Percentiles rank a stretch among this genome's conserved stretches.
These are phyloP conservation scores for Akanthomyces dipterigenus DNA, from an alignment of 2,329 filamentous ascomycete species.

Conservation along the genomic window DNA sequence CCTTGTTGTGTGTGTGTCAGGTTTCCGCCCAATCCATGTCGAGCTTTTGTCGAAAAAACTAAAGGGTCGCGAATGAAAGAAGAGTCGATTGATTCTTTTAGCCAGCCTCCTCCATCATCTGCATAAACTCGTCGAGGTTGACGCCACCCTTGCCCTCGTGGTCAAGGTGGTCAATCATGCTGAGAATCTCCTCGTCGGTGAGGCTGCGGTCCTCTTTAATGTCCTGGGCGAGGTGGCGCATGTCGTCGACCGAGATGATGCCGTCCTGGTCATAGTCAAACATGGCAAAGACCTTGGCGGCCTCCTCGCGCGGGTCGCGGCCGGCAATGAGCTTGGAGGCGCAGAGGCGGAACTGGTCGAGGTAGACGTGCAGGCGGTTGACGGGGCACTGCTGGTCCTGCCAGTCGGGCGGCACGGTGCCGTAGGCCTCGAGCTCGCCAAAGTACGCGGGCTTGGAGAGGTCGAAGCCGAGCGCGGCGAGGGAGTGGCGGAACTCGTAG, in stretches of 20 bases:
- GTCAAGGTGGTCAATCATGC: conserved; percentile 99
- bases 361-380: conserved; percentile 44
- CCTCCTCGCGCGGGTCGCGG: conserved; percentile 85
- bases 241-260: conserved; percentile 79
- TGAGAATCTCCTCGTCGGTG: conserved; percentile 83
- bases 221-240: conserved; percentile 81
- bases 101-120: conserved; percentile 47
- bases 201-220: conserved; percentile 73
- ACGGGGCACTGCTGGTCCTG: conserved; percentile 35
- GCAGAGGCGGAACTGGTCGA: conserved; percentile 55
- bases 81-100: conserved; percentile 15
- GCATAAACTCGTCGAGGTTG: conserved; percentile 61
- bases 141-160: conserved; percentile 83
- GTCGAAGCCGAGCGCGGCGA: conserved; percentile 92
- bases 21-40: too few species aligned
- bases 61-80: too few species aligned
- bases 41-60: background rate
- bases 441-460: conserved; percentile 81
- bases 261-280: conserved; percentile 94
- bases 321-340: conserved; percentile 74
- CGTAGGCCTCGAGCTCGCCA: conserved; percentile 72
- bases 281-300: conserved; percentile 81
- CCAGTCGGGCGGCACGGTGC: conserved; percentile 60
- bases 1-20: background rate
- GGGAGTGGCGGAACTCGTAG: conserved; percentile 94